These are phyloP conservation scores for Aegilops longissima DNA, from an alignment of 176 grass and related monocot species.

Conservation along the genomic window DNA sequence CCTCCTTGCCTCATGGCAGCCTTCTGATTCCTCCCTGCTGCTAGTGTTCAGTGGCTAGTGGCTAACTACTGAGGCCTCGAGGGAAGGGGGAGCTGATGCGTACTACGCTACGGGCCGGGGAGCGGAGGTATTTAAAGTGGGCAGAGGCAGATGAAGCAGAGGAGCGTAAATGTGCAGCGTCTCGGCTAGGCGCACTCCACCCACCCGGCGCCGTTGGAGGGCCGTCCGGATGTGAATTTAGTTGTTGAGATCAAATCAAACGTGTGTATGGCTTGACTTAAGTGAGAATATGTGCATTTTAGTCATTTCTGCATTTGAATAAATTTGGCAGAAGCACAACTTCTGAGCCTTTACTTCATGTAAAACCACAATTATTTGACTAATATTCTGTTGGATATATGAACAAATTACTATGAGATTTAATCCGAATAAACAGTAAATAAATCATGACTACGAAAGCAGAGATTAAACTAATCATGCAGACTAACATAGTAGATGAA, in stretches of 20 bases:
- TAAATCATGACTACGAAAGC: no score
- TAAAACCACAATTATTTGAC: no score
- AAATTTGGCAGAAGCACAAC: no score
- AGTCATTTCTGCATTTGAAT: no score
- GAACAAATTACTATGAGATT: no score
- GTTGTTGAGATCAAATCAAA: not conserved
- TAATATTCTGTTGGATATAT: no score
- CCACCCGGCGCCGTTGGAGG: not conserved
- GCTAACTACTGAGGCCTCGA: not conserved
- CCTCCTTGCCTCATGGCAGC: conserved; percentile 30
- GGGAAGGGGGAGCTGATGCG: not conserved
- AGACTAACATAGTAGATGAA: no score
- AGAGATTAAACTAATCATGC: no score
- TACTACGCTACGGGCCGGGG: not conserved
- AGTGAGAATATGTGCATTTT: not conserved
- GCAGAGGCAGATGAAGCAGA: not conserved
- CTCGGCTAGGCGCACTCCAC: conserved; percentile 37
- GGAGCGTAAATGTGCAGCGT: conserved; percentile 33
- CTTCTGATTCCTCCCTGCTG: not conserved
- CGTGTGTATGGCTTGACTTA: not conserved
- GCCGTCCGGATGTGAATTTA: conserved; percentile 1
- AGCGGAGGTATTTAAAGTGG: conserved; percentile 40
- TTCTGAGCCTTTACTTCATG: no score
- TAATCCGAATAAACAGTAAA: no score
- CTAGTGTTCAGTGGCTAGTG: not conserved